Conservation (phyloP, 1,284 basidiomycete species). For the Fistulinella staudtii region DNA sequence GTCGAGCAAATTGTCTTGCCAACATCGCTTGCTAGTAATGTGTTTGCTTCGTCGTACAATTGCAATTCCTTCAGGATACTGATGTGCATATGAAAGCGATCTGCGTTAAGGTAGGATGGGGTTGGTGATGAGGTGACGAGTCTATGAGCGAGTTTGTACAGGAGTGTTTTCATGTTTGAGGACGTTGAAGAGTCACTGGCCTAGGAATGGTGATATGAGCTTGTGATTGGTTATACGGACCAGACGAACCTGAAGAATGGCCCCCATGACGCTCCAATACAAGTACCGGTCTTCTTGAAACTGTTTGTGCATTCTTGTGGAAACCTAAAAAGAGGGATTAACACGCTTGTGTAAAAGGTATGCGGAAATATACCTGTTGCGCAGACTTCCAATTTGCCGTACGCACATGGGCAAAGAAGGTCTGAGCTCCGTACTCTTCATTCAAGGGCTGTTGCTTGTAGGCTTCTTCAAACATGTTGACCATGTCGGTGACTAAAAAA, state of each 20-base stretch:
- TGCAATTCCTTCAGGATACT: conserved; percentile 66
- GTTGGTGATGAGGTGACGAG: conserved; percentile 58
- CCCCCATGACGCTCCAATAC: conserved; percentile 80
- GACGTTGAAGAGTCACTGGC: conserved; percentile 61
- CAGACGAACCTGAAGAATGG: conserved; percentile 65
- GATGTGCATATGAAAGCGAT: conserved; percentile 74
- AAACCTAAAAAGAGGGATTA: conserved; percentile 41
- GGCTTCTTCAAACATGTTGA: conserved; percentile 77
- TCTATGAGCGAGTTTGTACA: conserved; percentile 69
- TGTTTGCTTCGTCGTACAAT: conserved; percentile 65
- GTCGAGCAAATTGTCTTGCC: conserved; percentile 64
- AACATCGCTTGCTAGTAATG: conserved; percentile 63
- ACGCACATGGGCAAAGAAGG: conserved; percentile 78
- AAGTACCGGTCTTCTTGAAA: conserved; percentile 76
- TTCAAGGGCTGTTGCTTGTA: conserved; percentile 73
- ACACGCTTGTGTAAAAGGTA: neutral
- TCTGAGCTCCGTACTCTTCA: conserved; percentile 77
- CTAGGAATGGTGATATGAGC: conserved; percentile 35
- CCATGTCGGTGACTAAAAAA: conserved; percentile 63
- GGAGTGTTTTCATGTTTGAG: conserved; percentile 55
- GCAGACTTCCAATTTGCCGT: conserved; percentile 76
- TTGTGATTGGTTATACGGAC: conserved; percentile 1
- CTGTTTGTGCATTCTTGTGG: conserved; percentile 74
- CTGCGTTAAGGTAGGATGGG: conserved; percentile 60
- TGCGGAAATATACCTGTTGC: conserved; percentile 52